Percentiles rank a stretch among this genome's conserved stretches.
These are phyloP conservation scores for Blastobotrys buckinghamii DNA, from an alignment of 1,139 yeast species.

Conservation along the genomic window DNA sequence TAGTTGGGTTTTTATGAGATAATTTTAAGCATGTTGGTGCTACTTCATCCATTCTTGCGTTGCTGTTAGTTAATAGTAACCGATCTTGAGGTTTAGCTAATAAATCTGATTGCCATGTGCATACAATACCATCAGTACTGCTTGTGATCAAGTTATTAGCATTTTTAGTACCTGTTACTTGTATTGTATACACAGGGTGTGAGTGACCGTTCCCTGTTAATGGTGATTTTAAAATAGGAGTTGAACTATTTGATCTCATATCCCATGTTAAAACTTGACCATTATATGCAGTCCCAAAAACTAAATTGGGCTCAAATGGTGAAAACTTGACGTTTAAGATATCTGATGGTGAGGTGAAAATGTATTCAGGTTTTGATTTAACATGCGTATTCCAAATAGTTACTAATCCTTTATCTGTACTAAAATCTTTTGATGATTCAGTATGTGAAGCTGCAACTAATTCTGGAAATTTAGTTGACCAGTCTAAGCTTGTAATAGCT, in stretches of 20 bases:
- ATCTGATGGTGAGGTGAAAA: conserved; percentile 43
- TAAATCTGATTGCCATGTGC: conserved; percentile 44
- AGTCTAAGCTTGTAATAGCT: conserved; percentile 38
- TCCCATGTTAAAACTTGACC: conserved; percentile 48
- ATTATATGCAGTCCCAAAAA: conserved; percentile 44
- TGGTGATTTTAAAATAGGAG: conserved; percentile 33
- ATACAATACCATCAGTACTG: conserved; percentile 43
- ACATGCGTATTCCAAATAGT: conserved; percentile 40
- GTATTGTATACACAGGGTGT: conserved; percentile 38
- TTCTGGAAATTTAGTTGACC: conserved; percentile 40
- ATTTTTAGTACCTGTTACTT: conserved; percentile 34
- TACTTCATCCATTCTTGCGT: conserved; percentile 34
- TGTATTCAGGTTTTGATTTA: conserved; percentile 44
- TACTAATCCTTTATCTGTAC: conserved; percentile 31
- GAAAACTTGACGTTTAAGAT: conserved; percentile 39
- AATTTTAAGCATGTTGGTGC: conserved; percentile 36
- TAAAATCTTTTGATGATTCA: conserved; percentile 22
- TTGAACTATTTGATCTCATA: conserved; percentile 26
- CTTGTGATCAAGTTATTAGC: conserved; percentile 36
- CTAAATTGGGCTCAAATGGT: conserved; percentile 32
- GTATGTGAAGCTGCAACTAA: conserved; percentile 39
- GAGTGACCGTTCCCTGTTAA: conserved; percentile 37
- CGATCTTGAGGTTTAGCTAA: conserved; percentile 38
- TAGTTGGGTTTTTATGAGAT: conserved; percentile 33
- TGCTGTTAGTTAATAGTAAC: conserved; percentile 25